Evolutionary conservation across 1,284 basidiomycete genomes (phyloP), one percentile per base, ranked within the genome.

Genomic region (Cryptococcus hybrid): DNA sequence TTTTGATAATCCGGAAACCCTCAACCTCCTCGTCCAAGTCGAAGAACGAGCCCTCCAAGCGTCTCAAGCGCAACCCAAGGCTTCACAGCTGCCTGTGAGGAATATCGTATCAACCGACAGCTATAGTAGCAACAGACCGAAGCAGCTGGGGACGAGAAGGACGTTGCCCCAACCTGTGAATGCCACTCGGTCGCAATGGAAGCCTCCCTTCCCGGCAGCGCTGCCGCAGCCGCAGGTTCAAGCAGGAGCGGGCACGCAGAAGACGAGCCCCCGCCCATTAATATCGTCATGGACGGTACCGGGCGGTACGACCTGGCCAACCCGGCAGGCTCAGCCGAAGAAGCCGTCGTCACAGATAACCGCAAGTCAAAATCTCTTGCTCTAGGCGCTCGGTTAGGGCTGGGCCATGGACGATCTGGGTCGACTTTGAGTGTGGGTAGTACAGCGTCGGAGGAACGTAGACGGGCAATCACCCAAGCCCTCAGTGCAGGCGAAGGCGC

Each of bases 11-110:
- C n/a, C n/a, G n/a, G n/a, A n/a, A n/a, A n/a, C n/a, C n/a, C n/a
- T n/a, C n/a, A n/a, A n/a, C 3, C 56, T 62, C 13, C 52, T 76
- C 18, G 69, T 60, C 1, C 62, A 59, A 3, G 60, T 67, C 2
- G 72, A 72, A 61, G 59, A 64, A 47, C 56, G 59, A 34, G 71
- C 71, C 6, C 59, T 72, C 7, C 60, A 65, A 51, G 55, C 60
- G 4, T 57, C 55, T 3, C 58, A 56, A 44, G 15, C 38, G n/a
- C 40, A 12, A 42, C 40, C 40, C 40, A 42, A 42, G 30, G 30
- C 30, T 3, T 30, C 30, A 4, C 30, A 30, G 30, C 30, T 30
- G 30, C 30, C 30, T 4, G 12, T 3, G 50, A 15, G 35, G 35
- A 8, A 51, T 24, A 24, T 24, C 24, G 24, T 24, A 24, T 24